Base-by-base conservation (phyloP, 495 filamentous ascomycete species). In the Aspergillus mulundensis region DNA sequence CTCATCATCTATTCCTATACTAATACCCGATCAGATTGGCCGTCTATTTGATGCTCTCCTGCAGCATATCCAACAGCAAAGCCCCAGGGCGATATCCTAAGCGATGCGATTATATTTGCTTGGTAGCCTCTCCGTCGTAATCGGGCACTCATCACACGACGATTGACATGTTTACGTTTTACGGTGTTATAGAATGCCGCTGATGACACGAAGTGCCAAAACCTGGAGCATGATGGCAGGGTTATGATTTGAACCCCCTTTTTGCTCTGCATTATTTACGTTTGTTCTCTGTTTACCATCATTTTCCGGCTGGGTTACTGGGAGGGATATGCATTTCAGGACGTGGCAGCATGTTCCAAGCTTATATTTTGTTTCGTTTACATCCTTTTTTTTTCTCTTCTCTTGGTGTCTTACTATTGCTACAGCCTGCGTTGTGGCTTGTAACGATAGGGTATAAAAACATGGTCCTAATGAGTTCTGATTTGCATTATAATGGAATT, bases 61-160 rank as follows among this genome's bases (percentile, higher is more conserved):
- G 48, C 73, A 76, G 54, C 75, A 78, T 44, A 78, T 78, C 46
- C 75, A 78, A 58, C 75, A 78, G 54, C 75, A 78, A 63, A 78
- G 75, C 67, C 75, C 75, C 47, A 67, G 75, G 50, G 67, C 70
- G 5, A 61, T 73, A 42, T 54, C 72, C 32, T 77, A 71, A 61
- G 61, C 64, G 53, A 39, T 60, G 49, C 46, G 53, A 24, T 36
- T 24, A 51, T 24, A 41, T 56, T 42, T 59, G 59, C 36, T 61
- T 53, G 48, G 42, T 34, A 34, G 30, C 36, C 16, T 64, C 44
- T 57, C 36, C 47, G 53, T 50, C 51, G 44, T 61, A 63, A 65
- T 61, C 50, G 56, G 65, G 60, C 56, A 59, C 48, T 57, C 53
- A 60, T 61, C 56, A 63, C 57, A 56, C 50, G 60, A 59, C 59